phyloP scores from a whole-genome alignment of 441 rosid species.

The Raphanus hybrid region DNA sequence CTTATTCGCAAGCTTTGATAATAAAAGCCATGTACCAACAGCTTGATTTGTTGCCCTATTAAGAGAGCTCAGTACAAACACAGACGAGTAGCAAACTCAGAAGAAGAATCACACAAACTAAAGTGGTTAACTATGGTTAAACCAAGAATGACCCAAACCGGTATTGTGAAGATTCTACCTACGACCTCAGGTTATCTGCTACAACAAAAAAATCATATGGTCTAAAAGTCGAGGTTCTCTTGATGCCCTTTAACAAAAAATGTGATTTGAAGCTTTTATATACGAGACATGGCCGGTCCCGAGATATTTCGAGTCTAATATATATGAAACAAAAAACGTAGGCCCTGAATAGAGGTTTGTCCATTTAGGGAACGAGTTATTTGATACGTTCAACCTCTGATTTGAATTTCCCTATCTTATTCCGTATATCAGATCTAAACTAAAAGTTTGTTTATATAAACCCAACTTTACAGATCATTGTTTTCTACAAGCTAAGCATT shows the following conservation, averaged over 20 bases:
- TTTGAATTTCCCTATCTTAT: too few species aligned
- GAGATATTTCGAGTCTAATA: too few species aligned
- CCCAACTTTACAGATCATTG: neutral
- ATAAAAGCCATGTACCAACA: slow-evolving; percentile 23
- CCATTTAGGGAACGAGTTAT: too few species aligned
- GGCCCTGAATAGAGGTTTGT: too few species aligned
- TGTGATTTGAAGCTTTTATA: too few species aligned
- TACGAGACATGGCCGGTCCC: too few species aligned
- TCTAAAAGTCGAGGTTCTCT: neutral
- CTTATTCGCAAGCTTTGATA: slow-evolving; percentile 6
- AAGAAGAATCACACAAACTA: neutral
- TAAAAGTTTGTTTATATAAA: too few species aligned
- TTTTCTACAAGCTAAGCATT: neutral
- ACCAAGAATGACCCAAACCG: neutral
- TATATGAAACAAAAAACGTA: too few species aligned
- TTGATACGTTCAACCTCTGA: too few species aligned
- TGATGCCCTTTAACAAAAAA: too few species aligned
- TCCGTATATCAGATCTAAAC: too few species aligned
- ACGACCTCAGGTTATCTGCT: neutral
- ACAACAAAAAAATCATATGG: neutral
- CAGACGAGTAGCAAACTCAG: slow-evolving; percentile 9
- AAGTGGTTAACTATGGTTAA: slow-evolving; percentile 5
- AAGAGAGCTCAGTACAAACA: slow-evolving; percentile 12
- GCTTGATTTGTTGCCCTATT: slow-evolving; percentile 17
- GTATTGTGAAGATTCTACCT: neutral